Base-by-base conservation (phyloP, 345 rosid species). In the Zanthoxylum bungeanum region DNA sequence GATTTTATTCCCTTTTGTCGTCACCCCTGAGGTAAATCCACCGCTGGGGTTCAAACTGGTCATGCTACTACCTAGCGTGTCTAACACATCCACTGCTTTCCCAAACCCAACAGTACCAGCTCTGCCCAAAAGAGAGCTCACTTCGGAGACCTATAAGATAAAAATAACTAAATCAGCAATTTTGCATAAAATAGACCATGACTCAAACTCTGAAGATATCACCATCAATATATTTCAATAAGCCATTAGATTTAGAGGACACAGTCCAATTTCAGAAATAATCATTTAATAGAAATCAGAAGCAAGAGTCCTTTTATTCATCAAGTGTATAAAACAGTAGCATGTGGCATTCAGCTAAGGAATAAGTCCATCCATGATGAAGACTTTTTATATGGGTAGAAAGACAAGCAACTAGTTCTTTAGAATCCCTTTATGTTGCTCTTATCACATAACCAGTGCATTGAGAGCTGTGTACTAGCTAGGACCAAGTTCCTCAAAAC, bases 51-150 rank as follows among this genome's bases (percentile, higher is more conserved):
- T 88, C 73, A 94, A 76, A 85, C 77, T 92, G 11, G 98, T 90
- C 97, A 94, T 85, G 82, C 98, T 89, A 78, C 98, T 94, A 64
- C 98, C 96, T 3, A 94, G 90, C 1, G 98, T 92, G 79, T 92
- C 98, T 78, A 94, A 77, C 46, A 94, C 98, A 5, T 94, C 97
- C 46, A 87, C 92, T 39, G 98, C 98, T 84, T 90, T 94, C 62
- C 91, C 98, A 66, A 87, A 72, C 58, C 97, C 97, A 73, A 78
- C 86, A 71, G 92, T 87, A 49, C 99, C 97, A 64, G 99, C 99
- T 81, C 90, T 89, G 57, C 98, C 92, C 78, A 94, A 76, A 59
- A 84, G 79, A 44, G 94, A 85, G 73, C 97, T 86, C 46, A 94
- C 92, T 87, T 92, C 98, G 17, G 98, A 84, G 75, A 94, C 98